These are phyloP conservation scores for Narthecium ossifragum DNA, from an alignment of 106 monocot species.

Conservation along the genomic window DNA sequence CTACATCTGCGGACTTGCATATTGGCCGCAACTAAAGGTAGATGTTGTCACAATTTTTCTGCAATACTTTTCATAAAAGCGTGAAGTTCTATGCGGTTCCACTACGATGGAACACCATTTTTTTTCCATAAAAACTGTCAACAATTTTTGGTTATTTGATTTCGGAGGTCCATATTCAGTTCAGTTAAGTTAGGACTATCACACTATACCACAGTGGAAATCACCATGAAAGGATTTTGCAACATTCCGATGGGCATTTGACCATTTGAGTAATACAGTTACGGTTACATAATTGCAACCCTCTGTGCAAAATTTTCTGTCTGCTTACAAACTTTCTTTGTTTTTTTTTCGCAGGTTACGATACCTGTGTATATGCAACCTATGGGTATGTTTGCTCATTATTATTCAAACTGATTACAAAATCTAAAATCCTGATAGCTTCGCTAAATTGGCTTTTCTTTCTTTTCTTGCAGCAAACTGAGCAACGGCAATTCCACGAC, in stretches of 20 bases:
- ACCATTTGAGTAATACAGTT: not conserved
- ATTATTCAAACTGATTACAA: not conserved
- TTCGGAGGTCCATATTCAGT: too few species aligned
- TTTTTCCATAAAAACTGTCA: too few species aligned
- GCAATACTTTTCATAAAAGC: too few species aligned
- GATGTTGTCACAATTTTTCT: too few species aligned
- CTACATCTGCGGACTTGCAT: too few species aligned
- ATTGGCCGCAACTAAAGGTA: too few species aligned
- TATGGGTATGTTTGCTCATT: conserved; percentile 23
- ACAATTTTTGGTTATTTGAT: too few species aligned
- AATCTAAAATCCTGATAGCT: not conserved
- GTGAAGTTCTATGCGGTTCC: too few species aligned
- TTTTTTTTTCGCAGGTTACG: conserved; percentile 36
- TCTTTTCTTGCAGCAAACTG: conserved; percentile 26
- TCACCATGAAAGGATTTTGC: too few species aligned
- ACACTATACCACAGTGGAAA: too few species aligned
- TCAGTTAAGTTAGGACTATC: too few species aligned
- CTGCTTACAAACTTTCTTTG: not conserved
- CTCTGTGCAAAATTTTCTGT: not conserved
- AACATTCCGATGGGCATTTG: not conserved
- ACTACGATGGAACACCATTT: too few species aligned
- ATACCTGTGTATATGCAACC: conserved; percentile 37
- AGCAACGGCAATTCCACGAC: conserved; percentile 33
- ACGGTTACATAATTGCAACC: not conserved
- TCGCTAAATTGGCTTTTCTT: not conserved